Percentiles rank a stretch among this genome's conserved stretches.
Conservation (phyloP, 306 rosid genomes). For the Acacia confusa region DNA sequence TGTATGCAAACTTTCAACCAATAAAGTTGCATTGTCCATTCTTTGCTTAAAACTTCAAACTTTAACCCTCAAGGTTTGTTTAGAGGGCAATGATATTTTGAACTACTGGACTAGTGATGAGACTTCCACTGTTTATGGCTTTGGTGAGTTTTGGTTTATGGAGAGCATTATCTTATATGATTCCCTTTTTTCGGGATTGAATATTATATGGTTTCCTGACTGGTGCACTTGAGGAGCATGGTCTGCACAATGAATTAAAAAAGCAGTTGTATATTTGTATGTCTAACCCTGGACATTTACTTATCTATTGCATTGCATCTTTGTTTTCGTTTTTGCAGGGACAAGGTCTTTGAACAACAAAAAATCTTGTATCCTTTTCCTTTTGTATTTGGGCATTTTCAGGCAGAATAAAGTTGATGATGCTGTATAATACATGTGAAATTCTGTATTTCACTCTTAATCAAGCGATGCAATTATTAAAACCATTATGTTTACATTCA, state of each 20-base stretch:
- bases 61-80: not conserved
- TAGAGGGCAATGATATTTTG: not conserved
- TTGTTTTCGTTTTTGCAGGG: slow-evolving; percentile 54
- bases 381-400: not conserved
- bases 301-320: slow-evolving; percentile 27
- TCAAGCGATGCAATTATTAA: slow-evolving; percentile 9
- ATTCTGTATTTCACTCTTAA: not conserved
- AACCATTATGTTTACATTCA: slow-evolving; percentile 19
- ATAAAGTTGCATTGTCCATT: slow-evolving; percentile 14
- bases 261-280: not conserved
- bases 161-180: not conserved
- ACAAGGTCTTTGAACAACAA: slow-evolving; percentile 91
- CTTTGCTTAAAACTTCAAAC: not conserved
- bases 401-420: not conserved
- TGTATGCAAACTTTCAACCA: not conserved
- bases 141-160: not conserved
- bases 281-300: not conserved
- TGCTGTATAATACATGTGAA: slow-evolving; percentile 6
- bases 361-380: slow-evolving; percentile 81
- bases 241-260: slow-evolving; percentile 16
- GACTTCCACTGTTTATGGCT: not conserved
- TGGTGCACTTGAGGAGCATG: not conserved
- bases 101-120: not conserved
- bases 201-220: not conserved
- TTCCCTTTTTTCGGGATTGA: not conserved